Base-by-base conservation (phyloP, 441 rosid species). In the Populus hybrid region DNA sequence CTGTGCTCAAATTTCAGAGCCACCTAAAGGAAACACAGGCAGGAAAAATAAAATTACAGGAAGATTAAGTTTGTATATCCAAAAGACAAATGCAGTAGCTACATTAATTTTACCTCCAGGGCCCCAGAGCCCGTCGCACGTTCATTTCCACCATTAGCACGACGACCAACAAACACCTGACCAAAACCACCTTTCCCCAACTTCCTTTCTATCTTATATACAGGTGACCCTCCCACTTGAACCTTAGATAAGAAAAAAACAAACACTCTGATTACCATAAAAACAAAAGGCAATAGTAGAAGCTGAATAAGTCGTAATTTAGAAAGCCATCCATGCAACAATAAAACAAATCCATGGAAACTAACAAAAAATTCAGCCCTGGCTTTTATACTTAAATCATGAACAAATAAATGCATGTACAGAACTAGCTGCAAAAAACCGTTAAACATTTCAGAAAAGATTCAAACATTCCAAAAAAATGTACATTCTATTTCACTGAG, bases 161-260 rank as follows among this genome's bases (percentile, higher is more conserved):
- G 98, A 63, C 99, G 98, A 40, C 99, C 99, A 73, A 96, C 97
- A 75, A 94, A 96, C 8, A 96, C 99, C 84, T 96, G 99, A 67
- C 99, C 99, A 75, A 96, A 96, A 69, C 99, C 99, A 87, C 99
- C 99, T 80, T 93, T 96, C 38, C 99, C 99, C 73, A 94, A 77
- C 89, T 92, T 96, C 73, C 95, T 88, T 86, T 96, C 99, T 63
- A 95, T 81, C 85, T 91, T 95, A 79, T 95, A 95, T 3, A 87
- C 0, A 67, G 98, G 98, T 12, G 99, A 96, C 28, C 98, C 98
- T 83, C 99, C 99, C 70, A 96, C 95, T 91, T 93, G 97, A 65
- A 95, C 98, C 99, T 95, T 79, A 69, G 26, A 21, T 78, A 67
- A 84, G 12, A 72, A 34, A 72, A 7, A 46, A 75, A 65, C 2